Evolutionary conservation across 2,329 filamentous ascomycete genomes (phyloP), one percentile per base, ranked within the genome.

Genomic region (Alternaria ventricosa): DNA sequence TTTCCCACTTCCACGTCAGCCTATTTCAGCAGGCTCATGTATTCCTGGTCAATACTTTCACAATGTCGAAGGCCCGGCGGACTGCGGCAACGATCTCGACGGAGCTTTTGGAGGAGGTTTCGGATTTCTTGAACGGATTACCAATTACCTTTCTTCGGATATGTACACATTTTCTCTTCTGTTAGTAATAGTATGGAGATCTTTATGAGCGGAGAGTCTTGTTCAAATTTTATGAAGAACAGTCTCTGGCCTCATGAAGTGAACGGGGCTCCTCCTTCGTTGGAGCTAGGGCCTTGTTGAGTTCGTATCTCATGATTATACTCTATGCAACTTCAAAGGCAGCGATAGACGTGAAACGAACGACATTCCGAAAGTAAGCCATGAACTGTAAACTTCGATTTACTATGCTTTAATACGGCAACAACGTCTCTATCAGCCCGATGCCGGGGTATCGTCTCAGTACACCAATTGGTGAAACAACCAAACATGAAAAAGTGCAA

Each of bases 41-140:
- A 53, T 43, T 63, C 57, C 68, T 67, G 66, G 70, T 68, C 59
- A 60, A 74, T 72, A 74, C 63, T 73, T 60, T 70, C 65, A 53
- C 36, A 58, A 69, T 69, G 44, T 69, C 63, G 60, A 59, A 20
- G 33, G 28, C 18, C 51, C 33, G 18, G 36, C 15, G 49, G 28
- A 54, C 47, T 59, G 49, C 53, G 25, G 43, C 15, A 36, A 15
- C n/a, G 20, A 75, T 75, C 65, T 75, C 63, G 63, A 53, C 58
- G 30, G 64, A 64, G 55, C 43, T 70, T 68, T 70, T 72, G 70
- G 65, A 66, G 65, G 61, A 61, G 51, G 55, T 64, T 71, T 71
- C 67, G 64, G 57, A 66, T 69, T 53, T 57, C 33, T 46, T 60
- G 57, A 41, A 25, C 15, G 11, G 28, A 57, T 28, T 51, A 61